A percentile compares a stretch with the other conserved stretches of the same genome.
Conservation (phyloP, 768 basidiomycete species). For the Auriscalpium vulgare region DNA sequence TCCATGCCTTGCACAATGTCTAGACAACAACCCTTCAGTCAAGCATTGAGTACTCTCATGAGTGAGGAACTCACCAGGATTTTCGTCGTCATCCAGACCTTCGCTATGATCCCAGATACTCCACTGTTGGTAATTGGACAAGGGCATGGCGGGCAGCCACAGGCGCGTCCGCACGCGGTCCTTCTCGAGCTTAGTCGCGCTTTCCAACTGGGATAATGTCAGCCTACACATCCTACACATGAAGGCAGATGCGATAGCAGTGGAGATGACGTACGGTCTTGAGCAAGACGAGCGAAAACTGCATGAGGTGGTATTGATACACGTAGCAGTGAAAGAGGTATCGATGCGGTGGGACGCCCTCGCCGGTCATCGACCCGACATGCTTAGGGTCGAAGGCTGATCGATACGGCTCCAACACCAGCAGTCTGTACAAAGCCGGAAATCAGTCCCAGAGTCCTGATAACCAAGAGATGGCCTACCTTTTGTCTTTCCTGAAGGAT, state of each 20-base stretch:
- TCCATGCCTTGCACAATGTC: conserved; percentile 55
- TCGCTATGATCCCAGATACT: conserved; percentile 40
- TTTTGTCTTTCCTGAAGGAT: conserved; percentile 39
- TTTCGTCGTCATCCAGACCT: conserved; percentile 52
- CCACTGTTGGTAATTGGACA: conserved; percentile 32
- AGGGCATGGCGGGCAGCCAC: conserved; percentile 47
- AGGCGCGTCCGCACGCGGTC: conserved; percentile 32
- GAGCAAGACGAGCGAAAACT: conserved; percentile 26
- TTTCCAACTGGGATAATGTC: conserved; percentile 41
- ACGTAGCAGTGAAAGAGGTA: conserved; percentile 70
- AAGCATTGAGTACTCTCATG: too few relatives aligned
- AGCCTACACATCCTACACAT: not conserved
- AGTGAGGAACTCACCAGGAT: conserved; percentile 38
- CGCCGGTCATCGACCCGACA: conserved; percentile 17
- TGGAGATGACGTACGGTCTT: conserved; percentile 25
- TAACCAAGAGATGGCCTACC: conserved; percentile 29
- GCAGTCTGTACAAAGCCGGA: conserved; percentile 24
- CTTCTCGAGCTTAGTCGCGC: conserved; percentile 49
- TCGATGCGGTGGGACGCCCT: conserved; percentile 52
- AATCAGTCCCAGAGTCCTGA: not conserved
- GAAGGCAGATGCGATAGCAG: not conserved
- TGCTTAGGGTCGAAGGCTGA: conserved; percentile 35
- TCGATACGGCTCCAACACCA: conserved; percentile 56
- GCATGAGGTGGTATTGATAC: conserved; percentile 51
- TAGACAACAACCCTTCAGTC: conserved; percentile 1